Evolutionary conservation across 108 stramenopile species (phyloP), one percentile per base, ranked within the genome.

Genomic region (Epipyxis sp.): DNA sequence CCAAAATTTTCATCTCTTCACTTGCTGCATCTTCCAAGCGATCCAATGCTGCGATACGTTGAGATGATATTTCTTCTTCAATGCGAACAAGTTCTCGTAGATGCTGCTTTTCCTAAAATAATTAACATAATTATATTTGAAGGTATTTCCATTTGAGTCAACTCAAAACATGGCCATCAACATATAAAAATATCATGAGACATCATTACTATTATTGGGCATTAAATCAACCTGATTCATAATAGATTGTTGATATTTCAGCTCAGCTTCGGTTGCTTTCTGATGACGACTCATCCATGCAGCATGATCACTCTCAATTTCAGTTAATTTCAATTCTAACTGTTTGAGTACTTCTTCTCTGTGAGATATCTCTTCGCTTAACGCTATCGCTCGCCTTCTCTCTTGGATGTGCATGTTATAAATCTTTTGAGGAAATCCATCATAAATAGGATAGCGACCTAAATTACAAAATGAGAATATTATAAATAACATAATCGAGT

Each of bases 1-100:
- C 34, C 50, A 74, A n/a, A 10, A 74, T 6, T 27, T 74, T 10
- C 71, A 46, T 39, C 50, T 74, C 71, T 74, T 74, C 13, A 13
- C 34, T 74, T 6, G 71, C 34, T 6, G 25, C 34, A 10, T 35
- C 32, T 42, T 74, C 71, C 34, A 74, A 54, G 27, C 25, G 37
- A 32, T 74, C 46, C 6, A 74, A 42, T 29, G 10, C 50, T 10
- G n/a, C n/a, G 3, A 74, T 10, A 10, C 71, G 6, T 57, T 6
- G 6, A 6, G 6, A 27, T 10, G 13, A 13, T 10, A 74, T 74
- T 29, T 57, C 46, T 37, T 74, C 71, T 42, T 74, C 71, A 37
- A 74, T 74, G 34, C 20, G 44, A 10, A n/a, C n/a, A 13, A 74
- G 25, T 34, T 74, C 71, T 27, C 6, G 34, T 27, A 34, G 71